Base-by-base conservation (phyloP, 2,329 filamentous ascomycete species). In the Claviceps quebecensis region DNA sequence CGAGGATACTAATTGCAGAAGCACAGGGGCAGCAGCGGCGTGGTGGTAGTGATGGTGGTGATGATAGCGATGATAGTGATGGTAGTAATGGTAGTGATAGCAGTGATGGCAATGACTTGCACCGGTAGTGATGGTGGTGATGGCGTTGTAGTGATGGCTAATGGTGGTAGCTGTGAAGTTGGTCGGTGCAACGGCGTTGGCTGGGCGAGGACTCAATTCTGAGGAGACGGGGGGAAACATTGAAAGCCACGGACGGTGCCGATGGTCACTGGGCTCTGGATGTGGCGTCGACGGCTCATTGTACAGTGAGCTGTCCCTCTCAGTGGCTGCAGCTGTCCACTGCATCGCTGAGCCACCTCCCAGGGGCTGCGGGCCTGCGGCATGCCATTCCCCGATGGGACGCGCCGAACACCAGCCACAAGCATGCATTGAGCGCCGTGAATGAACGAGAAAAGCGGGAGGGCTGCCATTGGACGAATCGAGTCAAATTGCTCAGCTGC, bases 101-200 rank as follows among this genome's bases (percentile, higher is more conserved):
- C 3, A 19, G 39, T 17, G 14, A 9, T 22, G 17, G 39, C 8
- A 39, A 8, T n/a, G 37, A n/a, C 4, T 14, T 14, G 37, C 37
- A 38, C 37, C 16, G 17, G 40, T 22, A 14, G 40, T 43, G 40
- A 22, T 43, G 17, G 41, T 44, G 11, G 39, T 41, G 39, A 41
- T 41, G 39, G 39, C 39, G n/a, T 39, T 14, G 37, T 39, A 14
- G 14, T 17, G 37, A 26, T 47, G 39, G 39, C n/a, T n/a, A 17
- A n/a, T 17, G 39, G 14, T 44, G 41, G 26, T 37, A 19, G 26
- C 19, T 26, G 14, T 23, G 13, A 17, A 47, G 48, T 41, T 38
- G 44, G 44, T 47, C 38, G 50, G 47, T 45, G 41, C 41, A 44
- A 44, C 44, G 43, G 48, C 39, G 48, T 53, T 50, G 51, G 51